Conservation (phyloP, 768 basidiomycete species). For the Astraeus odoratus region DNA sequence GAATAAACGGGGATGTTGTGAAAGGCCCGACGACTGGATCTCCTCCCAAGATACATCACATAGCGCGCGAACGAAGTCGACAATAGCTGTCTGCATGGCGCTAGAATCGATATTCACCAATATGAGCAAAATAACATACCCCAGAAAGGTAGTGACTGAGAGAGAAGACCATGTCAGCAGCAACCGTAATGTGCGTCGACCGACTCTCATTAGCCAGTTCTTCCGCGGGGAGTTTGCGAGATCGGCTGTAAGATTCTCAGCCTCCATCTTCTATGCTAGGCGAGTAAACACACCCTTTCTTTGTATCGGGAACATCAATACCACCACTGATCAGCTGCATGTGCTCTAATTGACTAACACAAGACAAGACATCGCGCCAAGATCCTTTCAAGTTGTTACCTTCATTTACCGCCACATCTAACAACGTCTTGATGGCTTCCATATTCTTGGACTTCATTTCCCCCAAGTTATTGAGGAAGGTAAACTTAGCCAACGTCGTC, state of each 20-base stretch:
- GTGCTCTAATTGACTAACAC: slow-evolving; percentile 96
- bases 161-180: slow-evolving; percentile 99
- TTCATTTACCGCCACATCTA: slow-evolving; percentile 94
- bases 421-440: slow-evolving; percentile 93
- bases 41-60: slow-evolving; percentile 99
- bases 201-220: slow-evolving; percentile 95
- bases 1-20: slow-evolving; percentile 91
- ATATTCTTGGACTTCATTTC: slow-evolving; percentile 99
- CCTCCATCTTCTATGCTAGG: neutral
- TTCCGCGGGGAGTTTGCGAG: slow-evolving; percentile 71
- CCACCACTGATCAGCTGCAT: slow-evolving; percentile 97
- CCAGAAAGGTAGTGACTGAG: slow-evolving; percentile 91
- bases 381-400: slow-evolving; percentile 93
- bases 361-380: slow-evolving; percentile 94
- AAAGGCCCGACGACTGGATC: slow-evolving; percentile 93
- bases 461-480: slow-evolving; percentile 93
- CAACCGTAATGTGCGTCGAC: slow-evolving; percentile 96
- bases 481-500: slow-evolving; percentile 93
- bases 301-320: slow-evolving; percentile 72
- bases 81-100: slow-evolving; percentile 74
- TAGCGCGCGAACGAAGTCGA: slow-evolving; percentile 93
- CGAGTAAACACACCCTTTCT: slow-evolving; percentile 61
- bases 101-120: slow-evolving; percentile 7
- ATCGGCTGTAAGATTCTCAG: slow-evolving; percentile 25
- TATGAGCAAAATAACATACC: slow-evolving; percentile 42